These are phyloP conservation scores for Solanum lycopersicoides DNA, from an alignment of 257 asterid species.

Conservation along the genomic window DNA sequence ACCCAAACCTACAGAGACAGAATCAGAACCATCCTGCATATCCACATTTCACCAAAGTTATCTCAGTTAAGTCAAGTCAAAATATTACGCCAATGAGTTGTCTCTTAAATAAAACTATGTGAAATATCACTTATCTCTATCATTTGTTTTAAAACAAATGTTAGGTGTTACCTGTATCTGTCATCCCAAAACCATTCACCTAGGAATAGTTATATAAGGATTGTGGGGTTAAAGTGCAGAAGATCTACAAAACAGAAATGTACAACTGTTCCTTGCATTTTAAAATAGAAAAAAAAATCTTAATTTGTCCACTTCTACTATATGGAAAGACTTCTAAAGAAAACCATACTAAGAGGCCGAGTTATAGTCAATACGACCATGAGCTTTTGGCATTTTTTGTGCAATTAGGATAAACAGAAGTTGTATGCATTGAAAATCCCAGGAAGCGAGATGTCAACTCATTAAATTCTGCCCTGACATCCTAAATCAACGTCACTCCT, in stretches of 20 bases:
- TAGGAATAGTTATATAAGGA: background rate
- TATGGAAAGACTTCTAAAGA: background rate
- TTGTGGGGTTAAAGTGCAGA: background rate
- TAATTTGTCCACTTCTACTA: background rate
- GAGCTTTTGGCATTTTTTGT: background rate
- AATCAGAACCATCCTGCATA: constrained; percentile 50
- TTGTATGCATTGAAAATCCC: background rate
- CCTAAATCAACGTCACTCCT: background rate
- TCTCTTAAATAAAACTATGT: background rate
- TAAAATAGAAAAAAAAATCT: background rate
- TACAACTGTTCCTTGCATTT: background rate
- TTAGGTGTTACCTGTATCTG: background rate
- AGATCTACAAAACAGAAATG: background rate
- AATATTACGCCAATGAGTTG: background rate
- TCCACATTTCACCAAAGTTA: background rate
- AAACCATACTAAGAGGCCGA: background rate
- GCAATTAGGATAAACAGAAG: background rate
- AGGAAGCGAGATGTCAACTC: background rate
- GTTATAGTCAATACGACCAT: background rate
- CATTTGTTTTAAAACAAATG: background rate
- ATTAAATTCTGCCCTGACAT: background rate
- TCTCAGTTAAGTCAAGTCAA: background rate
- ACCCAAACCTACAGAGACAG: constrained; percentile 46
- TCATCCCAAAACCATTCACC: background rate
- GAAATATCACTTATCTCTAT: background rate